Evolutionary conservation across 805 yeast species (phyloP).

Genomic region (Kodamaea jinghongensis): DNA sequence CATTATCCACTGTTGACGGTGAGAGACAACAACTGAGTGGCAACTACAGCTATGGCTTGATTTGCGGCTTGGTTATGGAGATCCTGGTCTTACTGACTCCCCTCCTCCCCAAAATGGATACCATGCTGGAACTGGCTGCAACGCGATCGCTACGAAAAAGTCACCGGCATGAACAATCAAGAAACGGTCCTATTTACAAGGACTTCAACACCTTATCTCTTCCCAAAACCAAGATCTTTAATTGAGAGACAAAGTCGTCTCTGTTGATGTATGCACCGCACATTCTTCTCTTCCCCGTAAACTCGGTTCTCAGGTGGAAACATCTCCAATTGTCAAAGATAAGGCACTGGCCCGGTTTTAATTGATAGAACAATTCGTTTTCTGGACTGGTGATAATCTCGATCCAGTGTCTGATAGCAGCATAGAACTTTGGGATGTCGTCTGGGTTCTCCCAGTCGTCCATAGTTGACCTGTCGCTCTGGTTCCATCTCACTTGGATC

Average conservation of each 20-base stretch:
- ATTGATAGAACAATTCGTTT: slow-evolving; percentile 52
- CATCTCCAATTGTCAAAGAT: slow-evolving; percentile 75
- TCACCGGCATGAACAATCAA: no score
- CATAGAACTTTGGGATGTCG: slow-evolving; percentile 53
- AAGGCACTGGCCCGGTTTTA: slow-evolving; percentile 63
- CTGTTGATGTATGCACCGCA: slow-evolving; percentile 72
- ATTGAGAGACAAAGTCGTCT: slow-evolving; percentile 55
- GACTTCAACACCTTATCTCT: slow-evolving; percentile 44
- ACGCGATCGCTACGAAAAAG: no score
- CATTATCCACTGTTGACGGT: no score
- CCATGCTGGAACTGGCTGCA: no score
- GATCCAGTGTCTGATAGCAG: slow-evolving; percentile 58
- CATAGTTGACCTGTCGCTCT: slow-evolving; percentile 65
- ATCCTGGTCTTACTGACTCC: no score
- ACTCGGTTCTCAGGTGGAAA: slow-evolving; percentile 64
- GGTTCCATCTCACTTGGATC: slow-evolving; percentile 68
- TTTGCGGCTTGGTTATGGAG: no score
- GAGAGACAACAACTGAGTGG: no score
- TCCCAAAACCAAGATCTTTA: slow-evolving; percentile 47
- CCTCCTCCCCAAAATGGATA: no score
- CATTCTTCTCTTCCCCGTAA: slow-evolving; percentile 65
- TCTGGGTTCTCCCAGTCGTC: slow-evolving; percentile 45
- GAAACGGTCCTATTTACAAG: no score
- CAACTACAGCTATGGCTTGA: no score
- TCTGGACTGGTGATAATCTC: slow-evolving; percentile 46